Evolutionary conservation across 1,139 yeast species (phyloP).

Genomic region (Blastobotrys illinoisensis): DNA sequence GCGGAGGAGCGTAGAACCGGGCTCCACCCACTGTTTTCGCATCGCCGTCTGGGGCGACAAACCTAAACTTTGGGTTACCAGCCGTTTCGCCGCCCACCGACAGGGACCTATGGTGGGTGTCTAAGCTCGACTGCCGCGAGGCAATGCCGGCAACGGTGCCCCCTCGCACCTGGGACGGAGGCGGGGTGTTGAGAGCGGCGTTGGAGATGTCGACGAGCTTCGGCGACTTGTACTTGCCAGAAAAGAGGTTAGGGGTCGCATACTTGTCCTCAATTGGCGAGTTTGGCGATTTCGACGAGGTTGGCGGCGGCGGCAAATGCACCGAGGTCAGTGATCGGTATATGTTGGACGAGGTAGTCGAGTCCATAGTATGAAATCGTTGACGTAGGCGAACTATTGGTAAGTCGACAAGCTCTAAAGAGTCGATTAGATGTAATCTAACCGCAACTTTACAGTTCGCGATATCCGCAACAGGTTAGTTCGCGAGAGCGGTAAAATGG

Average conservation of each 20-base stretch:
- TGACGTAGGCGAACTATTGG: too few relatives aligned
- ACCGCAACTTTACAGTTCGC: background rate
- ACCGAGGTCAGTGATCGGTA: constrained; percentile 40
- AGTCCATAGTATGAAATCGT: background rate
- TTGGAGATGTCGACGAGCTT: constrained; percentile 17
- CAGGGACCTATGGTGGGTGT: background rate
- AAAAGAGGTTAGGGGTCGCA: constrained; percentile 12
- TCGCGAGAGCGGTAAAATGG: background rate
- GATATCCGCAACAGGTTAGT: too few relatives aligned
- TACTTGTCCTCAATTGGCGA: constrained; percentile 1
- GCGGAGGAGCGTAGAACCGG: background rate
- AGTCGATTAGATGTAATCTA: background rate
- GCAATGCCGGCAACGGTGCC: constrained; percentile 5
- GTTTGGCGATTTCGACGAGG: constrained; percentile 23
- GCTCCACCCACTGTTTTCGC: background rate
- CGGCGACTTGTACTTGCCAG: constrained; percentile 14
- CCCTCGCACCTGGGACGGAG: constrained; percentile 14
- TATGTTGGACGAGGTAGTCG: constrained; percentile 28
- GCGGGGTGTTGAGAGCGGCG: constrained; percentile 16
- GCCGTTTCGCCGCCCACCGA: background rate
- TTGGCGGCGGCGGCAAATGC: constrained; percentile 42
- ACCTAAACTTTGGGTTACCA: background rate
- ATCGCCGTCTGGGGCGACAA: background rate
- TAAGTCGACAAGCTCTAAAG: background rate
- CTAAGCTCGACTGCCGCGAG: background rate